Evolutionary conservation across 2,329 filamentous ascomycete species (phyloP), one percentile per base, ranked within the genome.

Genomic region (Colletotrichum destructivum): DNA sequence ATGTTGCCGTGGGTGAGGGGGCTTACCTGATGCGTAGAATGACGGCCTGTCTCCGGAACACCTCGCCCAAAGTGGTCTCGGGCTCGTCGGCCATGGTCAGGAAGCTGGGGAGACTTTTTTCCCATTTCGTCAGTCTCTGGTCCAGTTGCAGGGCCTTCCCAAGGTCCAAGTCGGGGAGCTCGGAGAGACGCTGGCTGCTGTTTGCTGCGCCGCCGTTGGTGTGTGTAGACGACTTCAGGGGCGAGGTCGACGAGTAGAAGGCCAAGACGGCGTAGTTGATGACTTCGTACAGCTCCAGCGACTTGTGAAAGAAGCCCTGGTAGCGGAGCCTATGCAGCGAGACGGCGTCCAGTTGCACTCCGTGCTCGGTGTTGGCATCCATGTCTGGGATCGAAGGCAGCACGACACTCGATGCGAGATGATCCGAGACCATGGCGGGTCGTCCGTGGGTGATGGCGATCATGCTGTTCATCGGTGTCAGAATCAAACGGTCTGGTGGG

Each of bases 201-300:
- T 42, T 15, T 13, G 15, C 35, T n/a, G 35, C 35, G 23, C 21
- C 35, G 23, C 21, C 49, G 8, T 16, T 15, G 15, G 61, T 38
- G 8, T 68, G 46, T 3, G 4, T 51, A 4, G 51, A n/a, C 35
- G 64, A 68, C 13, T 55, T 69, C 13, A 44, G 13, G 4, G 31
- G 31, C 67, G 16, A 67, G 0, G 60, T 3, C 3, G 73, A 31
- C 0, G 76, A 77, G 35, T 81, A 82, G 2, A 81, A 75, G 0
- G 75, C 76, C 5, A 76, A 69, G 47, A 80, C 79, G 0, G 77
- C 78, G 12, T 76, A 76, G 12, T 82, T 78, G 7, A 80, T 81
- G 16, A 83, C 80, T 44, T 83, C 81, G n/a, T 82, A 82, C 0
- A 83, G 73, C 44, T 79, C 77, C 4, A 82, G 75, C 0, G 80